Evolutionary conservation across 768 basidiomycete species (phyloP).

Genomic region (Suillus luteus): DNA sequence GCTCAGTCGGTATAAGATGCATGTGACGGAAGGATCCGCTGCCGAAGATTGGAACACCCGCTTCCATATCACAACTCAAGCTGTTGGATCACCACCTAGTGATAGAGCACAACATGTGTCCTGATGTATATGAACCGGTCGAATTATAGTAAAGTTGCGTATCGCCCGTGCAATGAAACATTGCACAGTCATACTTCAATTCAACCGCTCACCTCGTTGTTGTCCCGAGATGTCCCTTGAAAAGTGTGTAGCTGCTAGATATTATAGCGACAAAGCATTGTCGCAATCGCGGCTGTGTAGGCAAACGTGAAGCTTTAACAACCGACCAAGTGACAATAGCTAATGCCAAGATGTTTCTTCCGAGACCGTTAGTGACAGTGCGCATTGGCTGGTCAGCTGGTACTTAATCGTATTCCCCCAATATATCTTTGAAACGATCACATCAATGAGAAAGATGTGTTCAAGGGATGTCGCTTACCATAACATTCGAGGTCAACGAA

Average conservation of each 20-base stretch:
- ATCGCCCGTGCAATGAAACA: constrained; percentile 10
- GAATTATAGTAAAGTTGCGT: neutral
- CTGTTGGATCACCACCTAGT: neutral
- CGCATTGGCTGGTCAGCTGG: constrained; percentile 7
- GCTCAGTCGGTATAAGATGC: neutral
- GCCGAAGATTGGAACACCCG: neutral
- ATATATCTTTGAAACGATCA: constrained; percentile 16
- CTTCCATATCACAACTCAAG: neutral
- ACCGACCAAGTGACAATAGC: constrained; percentile 1
- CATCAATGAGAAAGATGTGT: neutral
- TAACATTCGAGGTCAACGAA: neutral
- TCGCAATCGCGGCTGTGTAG: constrained; percentile 9
- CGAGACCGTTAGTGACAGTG: constrained; percentile 13
- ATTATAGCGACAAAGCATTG: constrained; percentile 13
- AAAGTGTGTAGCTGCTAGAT: constrained; percentile 16
- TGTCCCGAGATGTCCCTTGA: constrained; percentile 3
- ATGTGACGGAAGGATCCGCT: neutral
- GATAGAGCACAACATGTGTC: neutral
- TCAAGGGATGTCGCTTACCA: neutral
- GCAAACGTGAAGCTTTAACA: neutral
- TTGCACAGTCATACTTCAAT: constrained; percentile 15
- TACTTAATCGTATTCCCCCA: constrained; percentile 14
- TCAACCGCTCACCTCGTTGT: constrained; percentile 9
- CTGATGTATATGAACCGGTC: neutral
- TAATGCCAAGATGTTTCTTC: constrained; percentile 7